Conservation (phyloP, 371 early-diverging fungal genomes). For the Zopfochytrium polystomum region DNA sequence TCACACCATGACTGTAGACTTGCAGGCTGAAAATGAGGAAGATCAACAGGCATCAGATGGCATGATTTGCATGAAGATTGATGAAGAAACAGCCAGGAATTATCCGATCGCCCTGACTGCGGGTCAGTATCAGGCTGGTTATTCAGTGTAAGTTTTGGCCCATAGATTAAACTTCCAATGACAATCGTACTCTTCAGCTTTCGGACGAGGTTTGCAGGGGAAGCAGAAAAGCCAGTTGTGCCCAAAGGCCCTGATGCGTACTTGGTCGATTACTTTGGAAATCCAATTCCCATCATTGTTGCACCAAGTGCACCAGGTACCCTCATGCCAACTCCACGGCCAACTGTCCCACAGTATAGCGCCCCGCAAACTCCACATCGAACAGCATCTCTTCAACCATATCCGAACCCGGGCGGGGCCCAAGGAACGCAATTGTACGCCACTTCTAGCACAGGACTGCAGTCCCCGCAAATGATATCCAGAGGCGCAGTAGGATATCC, state of each 20-base stretch:
- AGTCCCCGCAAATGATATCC: too few relatives aligned
- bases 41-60: slow-evolving; percentile 2
- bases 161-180: slow-evolving; percentile 5
- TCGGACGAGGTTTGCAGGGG: slow-evolving; percentile 30
- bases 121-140: slow-evolving; percentile 42
- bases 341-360: too few relatives aligned
- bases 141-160: slow-evolving; percentile 30
- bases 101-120: slow-evolving; percentile 43
- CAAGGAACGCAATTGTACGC: too few relatives aligned
- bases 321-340: too few relatives aligned
- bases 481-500: too few relatives aligned
- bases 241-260: slow-evolving; percentile 20
- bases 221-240: slow-evolving; percentile 13
- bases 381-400: too few relatives aligned
- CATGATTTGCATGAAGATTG: slow-evolving; percentile 20
- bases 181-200: slow-evolving; percentile 10
- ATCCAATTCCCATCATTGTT: too few relatives aligned
- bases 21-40: slow-evolving; percentile 5
- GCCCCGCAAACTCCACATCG: too few relatives aligned
- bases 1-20: too few relatives aligned
- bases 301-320: too few relatives aligned
- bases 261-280: slow-evolving; percentile 20
- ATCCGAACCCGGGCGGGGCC: too few relatives aligned
- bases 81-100: slow-evolving; percentile 9
- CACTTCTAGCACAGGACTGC: too few relatives aligned